Evolutionary conservation across 192 early-diverging fungal species (phyloP).

Genomic region (Coemansia sp.): DNA sequence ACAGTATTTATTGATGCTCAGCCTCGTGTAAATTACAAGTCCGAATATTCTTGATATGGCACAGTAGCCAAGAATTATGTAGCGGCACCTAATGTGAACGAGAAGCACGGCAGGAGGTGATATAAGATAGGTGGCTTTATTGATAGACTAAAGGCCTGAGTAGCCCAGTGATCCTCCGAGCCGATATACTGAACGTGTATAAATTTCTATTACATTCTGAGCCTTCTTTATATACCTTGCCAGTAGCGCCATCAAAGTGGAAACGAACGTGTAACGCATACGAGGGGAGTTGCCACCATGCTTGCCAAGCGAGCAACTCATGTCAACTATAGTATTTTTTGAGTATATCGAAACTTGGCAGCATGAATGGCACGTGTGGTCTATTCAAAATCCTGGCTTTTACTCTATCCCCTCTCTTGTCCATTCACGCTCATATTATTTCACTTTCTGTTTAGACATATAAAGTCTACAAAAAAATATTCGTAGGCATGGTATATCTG

Average conservation of each 20-base stretch:
- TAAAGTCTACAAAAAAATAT: neutral
- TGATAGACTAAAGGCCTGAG: neutral
- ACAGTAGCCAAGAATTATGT: neutral
- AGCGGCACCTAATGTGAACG: neutral
- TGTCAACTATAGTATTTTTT: neutral
- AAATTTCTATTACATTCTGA: neutral
- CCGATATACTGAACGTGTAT: neutral
- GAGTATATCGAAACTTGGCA: neutral
- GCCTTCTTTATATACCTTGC: neutral
- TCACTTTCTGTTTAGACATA: neutral
- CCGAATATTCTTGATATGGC: neutral
- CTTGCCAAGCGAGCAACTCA: neutral
- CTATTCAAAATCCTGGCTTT: neutral
- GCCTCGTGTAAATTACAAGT: neutral
- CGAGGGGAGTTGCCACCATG: neutral
- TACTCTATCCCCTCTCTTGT: neutral
- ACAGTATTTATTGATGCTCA: neutral
- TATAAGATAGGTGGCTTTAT: slow-evolving; percentile 7
- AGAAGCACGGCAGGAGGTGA: neutral
- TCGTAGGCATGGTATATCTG: neutral
- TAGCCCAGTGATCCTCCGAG: neutral
- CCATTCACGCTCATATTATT: neutral
- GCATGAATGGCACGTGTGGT: neutral
- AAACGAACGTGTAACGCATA: neutral
- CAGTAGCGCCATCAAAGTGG: neutral